Base-by-base conservation (phyloP, 192 early-diverging fungal genomes). In the Fimicolochytrium jonesii region DNA sequence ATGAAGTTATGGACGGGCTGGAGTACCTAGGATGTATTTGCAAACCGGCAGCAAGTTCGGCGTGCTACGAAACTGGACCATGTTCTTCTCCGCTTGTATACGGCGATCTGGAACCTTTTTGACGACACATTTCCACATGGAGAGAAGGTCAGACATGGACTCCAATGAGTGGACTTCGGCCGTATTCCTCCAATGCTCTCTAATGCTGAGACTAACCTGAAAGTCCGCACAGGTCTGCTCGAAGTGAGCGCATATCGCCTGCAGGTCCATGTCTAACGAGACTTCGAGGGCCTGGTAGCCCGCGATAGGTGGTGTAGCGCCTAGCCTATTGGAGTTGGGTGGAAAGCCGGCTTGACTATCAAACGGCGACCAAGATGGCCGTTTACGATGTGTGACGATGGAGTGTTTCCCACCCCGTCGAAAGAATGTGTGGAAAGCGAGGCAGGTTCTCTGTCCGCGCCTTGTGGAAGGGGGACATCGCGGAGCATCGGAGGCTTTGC, bases 21-120 rank as follows among this genome's bases (percentile, higher is more conserved):
- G 37, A 33, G 18, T 35, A 83, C 82, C 82, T 6, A 87, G 52
- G 37, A 86, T 77, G 57, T 86, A 83, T 56, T 81, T 77, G 69
- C 79, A 85, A 25, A 73, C 70, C n/a, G 77, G 71, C 20, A 88
- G 64, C 31, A 79, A 75, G 36, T 84, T 73, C 23, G 80, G 74
- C 9, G 25, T 33, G 25, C 29, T 36, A 9, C 44, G 47, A 51
- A 72, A 60, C 29, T 47, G 28, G 13, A 45, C 46, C 9, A 72
- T 49, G 26, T 25, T 36, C n/a, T 23, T 23, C 13, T 66, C 64
- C 3, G 37, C 64, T 53, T 26, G 43, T 17, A 52, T 22, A 17
- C 46, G 44, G 44, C 25, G 55, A 11, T 50, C 18, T 13, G 20
- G 4, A 7, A 26, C 20, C 48, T 52, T 48, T 22, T 9, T 7